Evolutionary conservation across 2,329 filamentous ascomycete species (phyloP), one percentile per base, ranked within the genome.

Genomic region (Erysiphe pulchra): DNA sequence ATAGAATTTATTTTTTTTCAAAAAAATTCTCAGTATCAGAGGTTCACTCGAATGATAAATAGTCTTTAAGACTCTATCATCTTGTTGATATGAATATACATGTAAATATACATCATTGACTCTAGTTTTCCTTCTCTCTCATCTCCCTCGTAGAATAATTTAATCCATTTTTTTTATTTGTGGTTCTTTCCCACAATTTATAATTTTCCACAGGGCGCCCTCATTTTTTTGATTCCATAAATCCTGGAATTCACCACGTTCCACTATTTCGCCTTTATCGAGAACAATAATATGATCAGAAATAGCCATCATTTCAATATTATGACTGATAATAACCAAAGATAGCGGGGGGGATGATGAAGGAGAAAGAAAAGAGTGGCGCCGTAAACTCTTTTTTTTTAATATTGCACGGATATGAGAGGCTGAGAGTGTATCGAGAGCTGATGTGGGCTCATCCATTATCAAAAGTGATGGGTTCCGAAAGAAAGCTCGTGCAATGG

Each of bases 361-460:
- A 36, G 45, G 41, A 13, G 45, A 42, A 1, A 90, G 60, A n/a
- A n/a, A n/a, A n/a, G n/a, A n/a, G n/a, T n/a, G n/a, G n/a, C n/a
- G n/a, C n/a, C n/a, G n/a, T n/a, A n/a, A n/a, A n/a, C n/a, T n/a
- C n/a, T n/a, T n/a, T 0, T 56, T 55, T 33, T 59, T 59, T 37
- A 92, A 66, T 0, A 77, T 77, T 9, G 69, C 61, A 12, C 80
- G 65, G 3, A 94, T 69, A 1, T 68, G 61, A 2, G 67, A 67
- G 0, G 81, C 76, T 36, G 70, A 77, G 52, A 77, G 71, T 0
- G 69, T 66, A 55, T 94, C 86, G 0, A 95, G 65, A 0, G 80
- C 78, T 24, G 76, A 81, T 0, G 86, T 94, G 1, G 85, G 82
- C 61, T 94, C 86, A 54, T 95, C 87, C 1, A 94, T 63, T 2